Evolutionary conservation across 257 asterid genomes (phyloP), one percentile per base, ranked within the genome.

Genomic region (Forsythia viridissima): DNA sequence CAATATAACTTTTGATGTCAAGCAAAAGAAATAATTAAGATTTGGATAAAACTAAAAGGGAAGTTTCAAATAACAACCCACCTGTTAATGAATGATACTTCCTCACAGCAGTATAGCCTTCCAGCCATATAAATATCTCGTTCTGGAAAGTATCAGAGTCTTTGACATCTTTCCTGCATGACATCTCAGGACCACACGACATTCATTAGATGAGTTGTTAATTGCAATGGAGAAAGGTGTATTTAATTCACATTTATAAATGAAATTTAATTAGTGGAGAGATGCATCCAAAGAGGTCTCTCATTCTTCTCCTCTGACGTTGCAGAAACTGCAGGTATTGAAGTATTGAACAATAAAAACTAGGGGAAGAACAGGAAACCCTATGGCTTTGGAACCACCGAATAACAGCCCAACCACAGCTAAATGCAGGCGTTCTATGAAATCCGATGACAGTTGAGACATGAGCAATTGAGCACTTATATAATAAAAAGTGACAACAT

Each of bases 51-150:
- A 37, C 55, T 69, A 79, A 75, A 68, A 79, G 68, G 59, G 65
- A 41, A 43, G 63, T 78, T 75, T 40, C 40, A 38, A 76, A 72
- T 75, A 71, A 48, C 80, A 71, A 80, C 61, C 82, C 82, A 93
- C 98, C 97, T 83, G 84, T 78, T 70, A 88, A 74, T 13, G 98
- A 92, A 69, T 82, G 79, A 82, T 85, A 94, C 87, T 75, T 89
- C 84, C 98, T 88, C 86, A 85, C 84, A 46, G 94, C 98, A 70
- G 92, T 90, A 83, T 94, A 94, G 38, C 98, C 98, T 79, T 89
- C 98, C 3, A 97, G 97, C 97, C 97, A 94, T 72, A 89, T 89
- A 84, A 57, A 91, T 82, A 77, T 90, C 80, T 91, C 98, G 80
- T 92, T 89, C 73, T 82, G 96, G 86, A 94, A 92, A 85, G 86